These are phyloP conservation scores for Lanmaoa rubissima DNA, from an alignment of 768 basidiomycete genomes.

Conservation along the genomic window DNA sequence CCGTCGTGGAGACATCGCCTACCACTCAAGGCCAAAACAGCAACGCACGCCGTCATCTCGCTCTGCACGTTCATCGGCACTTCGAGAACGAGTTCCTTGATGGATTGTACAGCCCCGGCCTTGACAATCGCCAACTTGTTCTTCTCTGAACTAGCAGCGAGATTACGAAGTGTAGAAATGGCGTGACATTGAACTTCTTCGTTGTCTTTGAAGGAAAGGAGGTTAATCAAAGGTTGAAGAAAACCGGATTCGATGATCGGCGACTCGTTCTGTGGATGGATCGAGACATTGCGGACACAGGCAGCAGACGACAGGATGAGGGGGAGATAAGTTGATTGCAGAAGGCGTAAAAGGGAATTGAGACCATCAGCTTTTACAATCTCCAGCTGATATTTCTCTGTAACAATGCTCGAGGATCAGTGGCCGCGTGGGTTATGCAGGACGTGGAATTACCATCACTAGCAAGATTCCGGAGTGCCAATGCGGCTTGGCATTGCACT, in stretches of 20 bases:
- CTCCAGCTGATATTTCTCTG: slow-evolving; percentile 98
- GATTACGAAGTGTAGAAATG: slow-evolving; percentile 93
- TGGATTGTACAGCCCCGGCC: slow-evolving; percentile 94
- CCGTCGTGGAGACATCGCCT: slow-evolving; percentile 25
- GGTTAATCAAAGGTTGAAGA: slow-evolving; percentile 91
- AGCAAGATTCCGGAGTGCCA: slow-evolving; percentile 94
- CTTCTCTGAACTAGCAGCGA: slow-evolving; percentile 96
- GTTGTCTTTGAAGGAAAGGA: slow-evolving; percentile 97
- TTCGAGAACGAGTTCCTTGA: slow-evolving; percentile 93
- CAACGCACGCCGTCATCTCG: slow-evolving; percentile 99
- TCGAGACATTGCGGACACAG: slow-evolving; percentile 98
- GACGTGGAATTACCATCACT: slow-evolving; percentile 69
- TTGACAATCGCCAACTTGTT: slow-evolving; percentile 98
- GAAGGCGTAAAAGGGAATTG: slow-evolving; percentile 84
- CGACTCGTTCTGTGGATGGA: slow-evolving; percentile 97
- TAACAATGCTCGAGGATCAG: slow-evolving; percentile 2
- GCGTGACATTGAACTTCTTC: slow-evolving; percentile 99
- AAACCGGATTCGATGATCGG: slow-evolving; percentile 99
- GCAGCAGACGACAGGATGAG: slow-evolving; percentile 98
- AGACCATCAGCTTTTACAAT: slow-evolving; percentile 96
- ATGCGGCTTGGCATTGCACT: slow-evolving; percentile 97
- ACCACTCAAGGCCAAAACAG: slow-evolving; percentile 95
- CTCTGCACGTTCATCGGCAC: slow-evolving; percentile 97
- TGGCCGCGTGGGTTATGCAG: slow-evolving; percentile 14
- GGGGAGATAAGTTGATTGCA: slow-evolving; percentile 96